Evolutionary conservation across 1,139 yeast species (phyloP).

Genomic region (Scheffersomyces insectosa): DNA sequence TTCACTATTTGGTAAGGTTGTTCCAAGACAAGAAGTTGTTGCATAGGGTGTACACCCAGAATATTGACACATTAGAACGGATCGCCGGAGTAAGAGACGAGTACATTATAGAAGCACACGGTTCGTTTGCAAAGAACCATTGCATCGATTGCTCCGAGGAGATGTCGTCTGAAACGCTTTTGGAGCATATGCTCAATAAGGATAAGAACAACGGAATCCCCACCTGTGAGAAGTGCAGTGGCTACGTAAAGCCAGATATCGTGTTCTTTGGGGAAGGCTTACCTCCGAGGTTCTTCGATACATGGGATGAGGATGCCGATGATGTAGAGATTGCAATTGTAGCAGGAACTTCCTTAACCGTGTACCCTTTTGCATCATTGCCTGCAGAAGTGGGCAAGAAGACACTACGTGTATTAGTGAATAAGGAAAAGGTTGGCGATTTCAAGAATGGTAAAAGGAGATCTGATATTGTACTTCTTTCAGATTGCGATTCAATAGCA

Average conservation of each 20-base stretch:
- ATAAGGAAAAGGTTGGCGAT: slow-evolving; percentile 77
- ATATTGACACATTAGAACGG: slow-evolving; percentile 88
- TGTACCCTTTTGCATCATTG: slow-evolving; percentile 83
- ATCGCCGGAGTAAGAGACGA: slow-evolving; percentile 73
- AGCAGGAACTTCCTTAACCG: slow-evolving; percentile 90
- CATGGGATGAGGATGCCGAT: slow-evolving; percentile 64
- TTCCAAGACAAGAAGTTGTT: slow-evolving; percentile 64
- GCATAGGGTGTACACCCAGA: slow-evolving; percentile 81
- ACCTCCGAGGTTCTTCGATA: slow-evolving; percentile 66
- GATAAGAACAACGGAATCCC: slow-evolving; percentile 47
- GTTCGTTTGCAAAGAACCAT: slow-evolving; percentile 82
- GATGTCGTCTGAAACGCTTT: slow-evolving; percentile 54
- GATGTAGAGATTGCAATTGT: slow-evolving; percentile 76
- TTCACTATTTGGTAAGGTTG: slow-evolving; percentile 69
- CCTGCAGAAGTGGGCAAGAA: slow-evolving; percentile 61
- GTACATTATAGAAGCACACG: slow-evolving; percentile 86
- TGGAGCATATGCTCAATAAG: slow-evolving; percentile 35
- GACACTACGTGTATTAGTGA: slow-evolving; percentile 65
- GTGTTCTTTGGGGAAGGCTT: slow-evolving; percentile 90
- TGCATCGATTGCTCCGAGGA: slow-evolving; percentile 72
- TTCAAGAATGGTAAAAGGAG: slow-evolving; percentile 50
- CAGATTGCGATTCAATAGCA: slow-evolving; percentile 66
- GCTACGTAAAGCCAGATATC: slow-evolving; percentile 87
- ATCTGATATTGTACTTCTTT: slow-evolving; percentile 59
- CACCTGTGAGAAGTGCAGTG: slow-evolving; percentile 54